phyloP scores from a whole-genome alignment of 441 rosid genomes.

The Macaranga tanarius region DNA sequence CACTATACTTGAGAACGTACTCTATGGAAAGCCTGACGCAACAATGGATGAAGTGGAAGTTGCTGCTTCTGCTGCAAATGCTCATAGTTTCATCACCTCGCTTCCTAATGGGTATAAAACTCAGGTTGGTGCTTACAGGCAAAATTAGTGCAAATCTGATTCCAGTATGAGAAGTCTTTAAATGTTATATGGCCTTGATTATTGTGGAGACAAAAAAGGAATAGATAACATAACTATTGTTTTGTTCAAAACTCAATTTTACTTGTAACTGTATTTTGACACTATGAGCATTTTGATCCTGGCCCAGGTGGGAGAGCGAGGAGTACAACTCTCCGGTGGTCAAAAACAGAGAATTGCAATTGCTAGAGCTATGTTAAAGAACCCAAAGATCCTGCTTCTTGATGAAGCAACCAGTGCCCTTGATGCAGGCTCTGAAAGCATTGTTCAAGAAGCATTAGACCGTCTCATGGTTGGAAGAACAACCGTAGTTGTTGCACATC shows the following conservation, averaged over 20 bases:
- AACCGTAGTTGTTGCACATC: conserved; percentile 93
- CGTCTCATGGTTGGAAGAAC: conserved; percentile 97
- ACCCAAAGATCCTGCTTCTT: conserved; percentile 89
- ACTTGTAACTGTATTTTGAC: background rate
- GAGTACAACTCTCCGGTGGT: conserved; percentile 95
- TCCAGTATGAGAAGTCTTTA: background rate
- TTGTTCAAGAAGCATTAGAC: conserved; percentile 96
- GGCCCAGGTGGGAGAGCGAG: conserved; percentile 89
- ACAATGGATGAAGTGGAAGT: conserved; percentile 89
- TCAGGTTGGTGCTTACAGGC: conserved; percentile 49
- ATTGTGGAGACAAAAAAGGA: background rate
- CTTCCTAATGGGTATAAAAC: conserved; percentile 95
- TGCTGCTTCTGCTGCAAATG: conserved; percentile 86
- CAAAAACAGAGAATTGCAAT: conserved; percentile 98
- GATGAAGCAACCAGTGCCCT: conserved; percentile 99
- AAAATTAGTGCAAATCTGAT: background rate
- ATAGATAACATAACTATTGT: background rate
- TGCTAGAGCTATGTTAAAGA: conserved; percentile 95
- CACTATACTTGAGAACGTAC: conserved; percentile 87
- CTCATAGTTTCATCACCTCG: conserved; percentile 83
- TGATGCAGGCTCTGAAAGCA: conserved; percentile 95
- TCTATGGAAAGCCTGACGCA: conserved; percentile 87
- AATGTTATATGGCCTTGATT: background rate
- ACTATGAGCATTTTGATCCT: conserved; percentile 9
- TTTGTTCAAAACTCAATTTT: background rate